Percentiles rank a stretch among this genome's conserved stretches.
Evolutionary conservation across 768 basidiomycete species (phyloP).

Genomic region (Boletus eberwhitei): DNA sequence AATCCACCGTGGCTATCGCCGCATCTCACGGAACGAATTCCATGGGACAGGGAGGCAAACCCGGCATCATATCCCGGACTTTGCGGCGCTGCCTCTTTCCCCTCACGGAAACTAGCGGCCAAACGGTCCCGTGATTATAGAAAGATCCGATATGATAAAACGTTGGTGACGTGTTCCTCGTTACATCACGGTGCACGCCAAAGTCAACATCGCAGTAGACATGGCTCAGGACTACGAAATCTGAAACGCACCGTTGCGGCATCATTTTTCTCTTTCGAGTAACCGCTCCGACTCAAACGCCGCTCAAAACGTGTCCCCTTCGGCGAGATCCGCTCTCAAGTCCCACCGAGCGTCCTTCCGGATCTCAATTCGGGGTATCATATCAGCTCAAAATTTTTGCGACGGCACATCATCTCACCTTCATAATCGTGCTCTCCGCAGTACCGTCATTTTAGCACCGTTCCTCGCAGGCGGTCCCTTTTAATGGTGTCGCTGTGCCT

Average conservation of each 20-base stretch:
- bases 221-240: not conserved
- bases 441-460: constrained; percentile 1
- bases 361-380: constrained; percentile 28
- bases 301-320: constrained; percentile 14
- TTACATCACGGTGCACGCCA: not conserved
- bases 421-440: constrained; percentile 16
- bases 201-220: constrained; percentile 9
- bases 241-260: constrained; percentile 18
- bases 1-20: constrained; percentile 19
- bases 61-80: constrained; percentile 25
- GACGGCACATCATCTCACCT: constrained; percentile 16
- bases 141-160: constrained; percentile 2
- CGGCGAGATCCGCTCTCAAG: constrained; percentile 30
- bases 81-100: constrained; percentile 17
- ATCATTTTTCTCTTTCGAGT: not conserved
- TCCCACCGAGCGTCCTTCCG: constrained; percentile 13
- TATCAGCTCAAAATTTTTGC: constrained; percentile 9
- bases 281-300: constrained; percentile 14
- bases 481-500: constrained; percentile 17
- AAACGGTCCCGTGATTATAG: constrained; percentile 16
- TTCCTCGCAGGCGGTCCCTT: constrained; percentile 13
- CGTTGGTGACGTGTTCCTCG: not conserved
- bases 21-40: constrained; percentile 23
- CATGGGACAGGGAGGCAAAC: too few relatives aligned
- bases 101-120: constrained; percentile 19